Conservation (phyloP, 192 early-diverging fungal genomes). For the Coemansia interrupta region DNA sequence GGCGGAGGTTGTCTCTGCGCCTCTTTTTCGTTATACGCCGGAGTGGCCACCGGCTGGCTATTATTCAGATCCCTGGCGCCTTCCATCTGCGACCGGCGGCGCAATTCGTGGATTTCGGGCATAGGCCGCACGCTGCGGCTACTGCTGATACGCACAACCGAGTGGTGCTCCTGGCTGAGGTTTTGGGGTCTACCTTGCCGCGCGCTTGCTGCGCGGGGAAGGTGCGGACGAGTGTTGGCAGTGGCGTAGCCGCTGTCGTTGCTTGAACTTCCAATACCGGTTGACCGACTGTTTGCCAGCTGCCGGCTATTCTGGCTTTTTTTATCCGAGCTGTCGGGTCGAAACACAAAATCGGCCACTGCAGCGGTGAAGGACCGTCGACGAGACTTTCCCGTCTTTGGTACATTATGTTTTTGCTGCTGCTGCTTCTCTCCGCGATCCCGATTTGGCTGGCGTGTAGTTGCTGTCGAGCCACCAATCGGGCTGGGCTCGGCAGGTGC, state of each 20-base stretch:
- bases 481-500: no score
- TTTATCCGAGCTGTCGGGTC: background rate
- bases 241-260: slow-evolving; percentile 7
- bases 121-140: slow-evolving; percentile 1
- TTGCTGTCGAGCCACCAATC: no score
- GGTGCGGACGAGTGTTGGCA: background rate
- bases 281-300: slow-evolving; percentile 1
- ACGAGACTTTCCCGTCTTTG: background rate
- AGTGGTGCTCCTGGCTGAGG: no score
- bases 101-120: slow-evolving; percentile 3
- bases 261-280: background rate
- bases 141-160: slow-evolving; percentile 1
- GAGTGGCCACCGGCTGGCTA: background rate
- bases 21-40: background rate
- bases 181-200: no score
- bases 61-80: no score
- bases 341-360: slow-evolving; percentile 3
- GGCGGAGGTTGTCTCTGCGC: background rate
- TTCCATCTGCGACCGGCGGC: background rate
- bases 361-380: background rate
- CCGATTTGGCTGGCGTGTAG: no score
- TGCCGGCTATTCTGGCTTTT: background rate
- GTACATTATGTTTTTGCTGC: no score
- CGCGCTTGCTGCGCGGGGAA: no score
- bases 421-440: background rate